Base-by-base conservation (phyloP, 106 monocot genomes). In the Acorus gramineus region DNA sequence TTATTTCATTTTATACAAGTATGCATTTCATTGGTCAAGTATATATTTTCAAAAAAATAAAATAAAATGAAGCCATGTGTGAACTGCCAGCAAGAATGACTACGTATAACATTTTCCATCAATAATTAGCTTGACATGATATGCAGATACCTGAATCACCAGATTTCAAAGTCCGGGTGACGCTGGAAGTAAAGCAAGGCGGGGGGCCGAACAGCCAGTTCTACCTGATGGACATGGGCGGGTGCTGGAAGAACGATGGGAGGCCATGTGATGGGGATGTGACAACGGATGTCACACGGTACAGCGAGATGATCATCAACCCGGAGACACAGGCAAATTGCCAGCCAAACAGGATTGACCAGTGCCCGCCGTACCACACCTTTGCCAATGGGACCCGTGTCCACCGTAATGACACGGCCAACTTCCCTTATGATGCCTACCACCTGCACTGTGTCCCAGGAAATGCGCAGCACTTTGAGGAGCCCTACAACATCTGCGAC, bases 211-310 rank as follows among this genome's bases (percentile, higher is more conserved):
- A 76, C 11, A 87, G 87, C 73, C 92, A 92, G 66, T 92, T 92
- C 77, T 92, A 92, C 72, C 77, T 92, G 47, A 77, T 92, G 77
- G 92, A 92, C 92, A 87, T 92, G 76, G 92, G 92, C 6, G 76
- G 92, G 65, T 92, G 92, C 82, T 92, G 87, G 92, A 92, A 92
- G 70, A 92, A 92, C 77, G 69, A 70, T 54, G 92, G 87, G 44
- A n/a, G 57, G 2, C 82, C 81, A 2, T 92, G 92, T 67, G 84
- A 92, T 28, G 92, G 92, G 44, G 77, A 92, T 46, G 87, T 84
- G 42, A 77, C 70, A 13, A 77, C 77, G 10, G 92, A 92, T 46
- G 92, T 92, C 44, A 92, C 92, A 3, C 81, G 92, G 11, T 92
- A 92, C 82, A 84, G 87, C 61, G 92, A 92, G 66, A 87, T 92